Evolutionary conservation across 2,329 filamentous ascomycete species (phyloP).

Genomic region (Raffaelea albimanens): DNA sequence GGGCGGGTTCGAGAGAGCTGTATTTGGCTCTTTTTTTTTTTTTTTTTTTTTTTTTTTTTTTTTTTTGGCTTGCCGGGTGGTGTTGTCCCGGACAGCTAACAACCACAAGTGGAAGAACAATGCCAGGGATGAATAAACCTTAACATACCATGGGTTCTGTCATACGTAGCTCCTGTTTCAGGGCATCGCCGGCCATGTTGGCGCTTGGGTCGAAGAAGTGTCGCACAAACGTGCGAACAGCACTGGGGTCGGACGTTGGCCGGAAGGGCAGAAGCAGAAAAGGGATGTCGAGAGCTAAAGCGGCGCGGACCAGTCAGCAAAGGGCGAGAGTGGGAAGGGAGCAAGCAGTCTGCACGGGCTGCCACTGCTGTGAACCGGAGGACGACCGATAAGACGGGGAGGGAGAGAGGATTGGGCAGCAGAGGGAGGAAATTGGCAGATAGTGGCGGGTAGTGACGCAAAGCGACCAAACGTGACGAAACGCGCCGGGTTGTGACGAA

Average conservation of each 20-base stretch:
- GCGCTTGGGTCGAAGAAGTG: constrained; percentile 75
- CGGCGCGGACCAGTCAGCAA: neutral
- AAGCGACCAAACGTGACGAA: too few relatives aligned
- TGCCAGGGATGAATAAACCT: neutral
- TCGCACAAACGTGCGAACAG: constrained; percentile 83
- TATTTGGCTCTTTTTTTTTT: too few relatives aligned
- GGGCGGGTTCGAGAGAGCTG: too few relatives aligned
- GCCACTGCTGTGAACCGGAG: too few relatives aligned
- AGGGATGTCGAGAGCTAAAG: constrained; percentile 71
- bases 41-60: too few relatives aligned
- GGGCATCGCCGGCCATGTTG: constrained; percentile 55
- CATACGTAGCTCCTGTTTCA: constrained; percentile 82
- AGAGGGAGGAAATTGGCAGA: too few relatives aligned
- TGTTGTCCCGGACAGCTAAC: too few relatives aligned
- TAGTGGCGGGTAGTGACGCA: too few relatives aligned
- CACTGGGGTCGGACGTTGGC: constrained; percentile 83
- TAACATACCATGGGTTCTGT: constrained; percentile 79
- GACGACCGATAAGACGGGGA: too few relatives aligned
- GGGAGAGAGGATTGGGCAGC: too few relatives aligned
- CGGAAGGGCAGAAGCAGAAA: constrained; percentile 93
- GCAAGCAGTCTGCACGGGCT: neutral
- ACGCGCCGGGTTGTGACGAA: too few relatives aligned
- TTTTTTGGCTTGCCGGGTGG: too few relatives aligned
- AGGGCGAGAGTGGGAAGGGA: neutral
- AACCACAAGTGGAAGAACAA: constrained; percentile 4